These are phyloP conservation scores for Fusarium pseudoanthophilum DNA, from an alignment of 2,329 filamentous ascomycete genomes.

Conservation along the genomic window DNA sequence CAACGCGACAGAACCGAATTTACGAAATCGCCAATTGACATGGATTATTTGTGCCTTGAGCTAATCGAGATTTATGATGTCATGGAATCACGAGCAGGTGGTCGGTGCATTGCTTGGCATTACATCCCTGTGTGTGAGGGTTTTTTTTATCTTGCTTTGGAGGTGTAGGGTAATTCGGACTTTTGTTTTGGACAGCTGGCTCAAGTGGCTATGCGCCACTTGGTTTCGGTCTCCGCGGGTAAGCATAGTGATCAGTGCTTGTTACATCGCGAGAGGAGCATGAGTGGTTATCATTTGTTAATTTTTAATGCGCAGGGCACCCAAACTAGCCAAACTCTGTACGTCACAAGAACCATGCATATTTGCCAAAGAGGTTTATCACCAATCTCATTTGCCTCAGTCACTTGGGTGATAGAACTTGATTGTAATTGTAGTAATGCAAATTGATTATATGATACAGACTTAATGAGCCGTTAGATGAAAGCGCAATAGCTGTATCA, in stretches of 20 bases:
- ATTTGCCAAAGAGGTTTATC: rapidly evolving
- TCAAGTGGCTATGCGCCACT: background rate
- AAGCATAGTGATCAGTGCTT: background rate
- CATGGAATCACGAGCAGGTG: background rate
- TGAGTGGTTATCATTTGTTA: background rate
- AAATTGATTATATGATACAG: rapidly evolving
- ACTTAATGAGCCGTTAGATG: rapidly evolving
- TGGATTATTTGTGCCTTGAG: background rate
- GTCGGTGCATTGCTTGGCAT: background rate
- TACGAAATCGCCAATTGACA: background rate
- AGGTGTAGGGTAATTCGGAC: background rate
- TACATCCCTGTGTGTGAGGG: background rate
- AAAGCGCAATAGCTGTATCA: background rate
- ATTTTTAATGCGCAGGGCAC: too few relatives aligned
- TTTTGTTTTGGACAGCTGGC: background rate
- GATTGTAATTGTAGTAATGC: too few relatives aligned
- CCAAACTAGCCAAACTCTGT: rapidly evolving
- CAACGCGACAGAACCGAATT: background rate
- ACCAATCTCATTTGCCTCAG: too few relatives aligned
- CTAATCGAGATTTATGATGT: background rate
- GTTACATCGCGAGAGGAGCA: background rate
- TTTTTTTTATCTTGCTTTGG: background rate
- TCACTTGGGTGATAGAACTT: too few relatives aligned
- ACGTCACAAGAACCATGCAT: rapidly evolving
- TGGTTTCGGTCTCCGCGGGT: background rate